Conservation (phyloP, 768 basidiomycete genomes). For the Cystofilobasidium bisporidii region DNA sequence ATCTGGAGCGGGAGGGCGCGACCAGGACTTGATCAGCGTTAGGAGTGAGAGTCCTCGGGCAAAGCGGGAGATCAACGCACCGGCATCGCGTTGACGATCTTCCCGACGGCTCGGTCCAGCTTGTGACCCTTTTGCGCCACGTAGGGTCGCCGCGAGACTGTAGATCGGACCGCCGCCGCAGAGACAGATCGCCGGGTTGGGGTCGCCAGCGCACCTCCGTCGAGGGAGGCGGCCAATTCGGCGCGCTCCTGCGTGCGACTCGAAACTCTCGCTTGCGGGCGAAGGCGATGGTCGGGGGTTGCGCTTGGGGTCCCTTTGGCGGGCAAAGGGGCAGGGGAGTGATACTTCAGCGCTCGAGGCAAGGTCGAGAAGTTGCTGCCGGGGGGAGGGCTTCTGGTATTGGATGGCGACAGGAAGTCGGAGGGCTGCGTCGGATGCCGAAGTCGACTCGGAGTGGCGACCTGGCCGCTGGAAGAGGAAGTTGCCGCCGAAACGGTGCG, state of each 20-base stretch:
- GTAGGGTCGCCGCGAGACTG: background rate
- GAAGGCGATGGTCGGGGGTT: background rate
- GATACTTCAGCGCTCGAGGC: background rate
- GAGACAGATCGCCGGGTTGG: background rate
- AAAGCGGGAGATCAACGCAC: slow-evolving; percentile 1
- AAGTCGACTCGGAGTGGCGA: background rate
- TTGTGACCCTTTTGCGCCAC: slow-evolving; percentile 17
- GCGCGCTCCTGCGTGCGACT: background rate
- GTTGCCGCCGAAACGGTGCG: background rate
- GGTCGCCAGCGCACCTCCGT: background rate
- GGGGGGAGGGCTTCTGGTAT: background rate
- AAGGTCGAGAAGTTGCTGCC: background rate
- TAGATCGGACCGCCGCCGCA: background rate
- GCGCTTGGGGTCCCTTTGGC: background rate
- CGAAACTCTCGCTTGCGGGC: too few species aligned
- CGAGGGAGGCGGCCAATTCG: background rate
- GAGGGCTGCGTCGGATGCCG: background rate
- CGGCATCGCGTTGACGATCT: slow-evolving; percentile 22
- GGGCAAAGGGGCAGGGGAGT: background rate
- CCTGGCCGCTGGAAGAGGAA: background rate
- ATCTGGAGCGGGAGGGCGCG: slow-evolving; percentile 1
- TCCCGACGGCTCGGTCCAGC: slow-evolving; percentile 23
- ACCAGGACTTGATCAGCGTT: too few species aligned
- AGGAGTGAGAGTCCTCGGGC: too few species aligned
- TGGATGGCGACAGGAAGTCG: background rate